These are phyloP conservation scores for Chaetomium tenue DNA, from an alignment of 495 filamentous ascomycete species.

Conservation along the genomic window DNA sequence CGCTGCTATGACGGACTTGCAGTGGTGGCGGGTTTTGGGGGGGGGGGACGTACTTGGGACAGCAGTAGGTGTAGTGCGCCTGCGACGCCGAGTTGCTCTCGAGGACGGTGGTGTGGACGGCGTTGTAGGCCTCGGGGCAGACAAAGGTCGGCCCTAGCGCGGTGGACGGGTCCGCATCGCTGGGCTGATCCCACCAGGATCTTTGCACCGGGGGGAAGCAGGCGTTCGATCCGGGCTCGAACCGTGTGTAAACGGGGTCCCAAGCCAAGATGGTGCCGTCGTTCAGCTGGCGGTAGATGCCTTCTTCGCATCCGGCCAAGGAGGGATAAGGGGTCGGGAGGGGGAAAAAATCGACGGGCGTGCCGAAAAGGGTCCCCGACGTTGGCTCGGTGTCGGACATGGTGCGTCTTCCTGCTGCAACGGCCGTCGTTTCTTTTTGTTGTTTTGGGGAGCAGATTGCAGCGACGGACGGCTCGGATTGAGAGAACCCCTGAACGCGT, in stretches of 20 bases:
- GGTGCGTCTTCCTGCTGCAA: neutral
- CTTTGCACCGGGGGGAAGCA: neutral
- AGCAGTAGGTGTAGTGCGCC: conserved; percentile 8
- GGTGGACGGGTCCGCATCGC: neutral
- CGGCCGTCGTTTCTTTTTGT: too few species aligned
- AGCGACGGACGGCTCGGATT: too few species aligned
- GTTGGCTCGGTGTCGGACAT: neutral
- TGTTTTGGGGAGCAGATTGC: too few species aligned
- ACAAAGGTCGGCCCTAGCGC: conserved; percentile 6
- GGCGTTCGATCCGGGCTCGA: neutral
- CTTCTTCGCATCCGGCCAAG: neutral
- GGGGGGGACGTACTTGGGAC: neutral
- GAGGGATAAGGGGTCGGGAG: neutral
- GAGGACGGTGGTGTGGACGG: neutral
- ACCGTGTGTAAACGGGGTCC: neutral
- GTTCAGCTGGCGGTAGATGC: neutral
- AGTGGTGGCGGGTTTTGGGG: too few species aligned
- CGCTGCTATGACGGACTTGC: too few species aligned
- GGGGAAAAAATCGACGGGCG: neutral
- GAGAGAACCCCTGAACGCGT: too few species aligned
- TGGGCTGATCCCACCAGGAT: neutral
- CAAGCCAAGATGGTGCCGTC: neutral
- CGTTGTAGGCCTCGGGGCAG: neutral
- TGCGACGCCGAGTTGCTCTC: neutral
- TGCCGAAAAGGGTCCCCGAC: neutral